Evolutionary conservation across 306 rosid species (phyloP), one percentile per base, ranked within the genome.

Genomic region (Trichosanthes truncata): DNA sequence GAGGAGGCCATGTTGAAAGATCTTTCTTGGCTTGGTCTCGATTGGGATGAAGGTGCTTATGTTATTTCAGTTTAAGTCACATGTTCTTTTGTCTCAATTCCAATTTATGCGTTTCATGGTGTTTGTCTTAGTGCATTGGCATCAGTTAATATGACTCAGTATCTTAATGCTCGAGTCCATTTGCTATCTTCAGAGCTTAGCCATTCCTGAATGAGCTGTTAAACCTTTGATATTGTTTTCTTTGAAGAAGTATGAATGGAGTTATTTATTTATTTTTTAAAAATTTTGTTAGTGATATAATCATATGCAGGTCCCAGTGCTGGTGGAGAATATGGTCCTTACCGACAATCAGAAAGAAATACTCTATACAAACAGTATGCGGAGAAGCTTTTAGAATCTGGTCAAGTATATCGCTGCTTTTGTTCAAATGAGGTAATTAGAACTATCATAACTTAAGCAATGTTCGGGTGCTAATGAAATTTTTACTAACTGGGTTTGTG

Each of bases 251-350:
- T 59, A 46, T 59, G 57, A 8, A 46, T 72, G 23, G 6, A 43
- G 8, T 4, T 25, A 8, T 15, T 62, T 7, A 29, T 17, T 63
- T 63, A 33, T 4, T 63, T 31, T 12, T 23, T 21, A 18, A 17
- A 18, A 53, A 55, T 15, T 20, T 78, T 61, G 72, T 72, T 75
- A n/a, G 79, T 73, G 52, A 75, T 61, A 79, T 26, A 82, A 72
- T 35, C 78, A 74, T 81, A 77, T 83, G 31, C 81, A 95, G 99
- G 99, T 74, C 99, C 97, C 13, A 93, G 85, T 85, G 88, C 87
- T 84, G 97, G 94, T 79, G 99, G 99, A 83, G 97, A 93, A 6
- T 91, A 89, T 85, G 97, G 99, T 74, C 99, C 99, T 1, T 93
- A 95, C 43, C 84, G 97, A 68, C 97, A 95, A 82, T 93, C 97